Base-by-base conservation (phyloP, 2,329 filamentous ascomycete genomes). In the Exophiala spinifera region DNA sequence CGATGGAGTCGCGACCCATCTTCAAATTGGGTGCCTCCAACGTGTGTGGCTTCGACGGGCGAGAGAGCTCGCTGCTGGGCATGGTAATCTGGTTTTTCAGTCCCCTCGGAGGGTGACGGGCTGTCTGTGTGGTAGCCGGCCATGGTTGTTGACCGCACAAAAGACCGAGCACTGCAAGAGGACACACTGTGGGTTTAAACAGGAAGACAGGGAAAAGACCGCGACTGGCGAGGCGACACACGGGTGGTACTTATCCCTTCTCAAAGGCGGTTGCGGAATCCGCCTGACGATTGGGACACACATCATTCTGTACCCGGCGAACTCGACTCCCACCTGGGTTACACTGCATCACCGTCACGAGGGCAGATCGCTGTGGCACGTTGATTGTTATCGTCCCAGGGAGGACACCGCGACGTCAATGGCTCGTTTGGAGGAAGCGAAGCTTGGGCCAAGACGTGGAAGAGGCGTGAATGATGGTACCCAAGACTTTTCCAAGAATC, bases 1-100 rank as follows among this genome's bases (percentile, higher is more conserved):
- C 73, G 72, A 28, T 73, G 70, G n/a, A 76, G 68, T 4, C 48
- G 39, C 14, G 42, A 55, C 1, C 51, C 46, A 3, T 53, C 54
- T 13, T 55, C 28, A 37, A 34, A 46, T 21, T 57, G 51, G 20
- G 49, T 39, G 19, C 33, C 49, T 25, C 46, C 50, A 36, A 48
- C 15, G 17, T 40, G 31, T n/a, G 36, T 21, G 10, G 39, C 55
- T 15, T 43, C 40, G 14, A 46, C 19, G 45, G 56, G 34, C 15
- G 43, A 52, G 4, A 53, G 19, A 10, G 46, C 39, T 20, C 42
- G 17, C 10, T 51, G 49, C 28, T 45, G 37, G 15, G 31, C 33
- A 5, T 37, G 21, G 36, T 39, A 39, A 15, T 39, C 36, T n/a
- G 36, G 36, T 25, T 56, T 56, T 23, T 56, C 53, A 25, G 44